These are phyloP conservation scores for Pleurotus djamor DNA, from an alignment of 768 basidiomycete species.

Conservation along the genomic window DNA sequence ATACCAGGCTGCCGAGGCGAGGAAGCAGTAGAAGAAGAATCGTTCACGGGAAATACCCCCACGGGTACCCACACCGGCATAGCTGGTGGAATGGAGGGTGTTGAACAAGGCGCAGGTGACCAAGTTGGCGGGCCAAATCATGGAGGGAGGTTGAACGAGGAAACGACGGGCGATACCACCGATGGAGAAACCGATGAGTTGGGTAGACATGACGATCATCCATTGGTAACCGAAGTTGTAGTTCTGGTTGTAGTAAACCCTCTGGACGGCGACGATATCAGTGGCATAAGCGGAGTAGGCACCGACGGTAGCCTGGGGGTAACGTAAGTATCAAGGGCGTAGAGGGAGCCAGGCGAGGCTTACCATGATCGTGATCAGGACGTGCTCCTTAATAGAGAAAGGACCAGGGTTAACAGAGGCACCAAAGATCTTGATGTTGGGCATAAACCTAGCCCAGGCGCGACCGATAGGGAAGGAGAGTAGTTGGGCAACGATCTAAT, in stretches of 20 bases:
- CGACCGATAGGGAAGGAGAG: constrained; percentile 66
- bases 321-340: constrained; percentile 11
- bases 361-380: constrained; percentile 35
- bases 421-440: constrained; percentile 52
- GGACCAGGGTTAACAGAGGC: constrained; percentile 61
- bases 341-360: constrained; percentile 16
- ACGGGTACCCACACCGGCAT: constrained; percentile 61
- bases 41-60: constrained; percentile 72
- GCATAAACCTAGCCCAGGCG: constrained; percentile 53
- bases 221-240: constrained; percentile 69
- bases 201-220: constrained; percentile 75
- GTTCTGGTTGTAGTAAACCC: constrained; percentile 66
- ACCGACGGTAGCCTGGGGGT: constrained; percentile 48
- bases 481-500: constrained; percentile 64
- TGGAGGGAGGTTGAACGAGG: constrained; percentile 69
- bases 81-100: constrained; percentile 73
- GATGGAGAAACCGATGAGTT: constrained; percentile 81
- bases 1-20: constrained; percentile 61
- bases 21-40: constrained; percentile 71
- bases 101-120: constrained; percentile 78
- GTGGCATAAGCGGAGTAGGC: constrained; percentile 65
- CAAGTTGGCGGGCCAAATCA: constrained; percentile 80
- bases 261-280: constrained; percentile 75
- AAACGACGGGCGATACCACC: constrained; percentile 73
- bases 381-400: constrained; percentile 76